phyloP scores from a whole-genome alignment of 2,329 filamentous ascomycete genomes.

The Cadophora sp. region DNA sequence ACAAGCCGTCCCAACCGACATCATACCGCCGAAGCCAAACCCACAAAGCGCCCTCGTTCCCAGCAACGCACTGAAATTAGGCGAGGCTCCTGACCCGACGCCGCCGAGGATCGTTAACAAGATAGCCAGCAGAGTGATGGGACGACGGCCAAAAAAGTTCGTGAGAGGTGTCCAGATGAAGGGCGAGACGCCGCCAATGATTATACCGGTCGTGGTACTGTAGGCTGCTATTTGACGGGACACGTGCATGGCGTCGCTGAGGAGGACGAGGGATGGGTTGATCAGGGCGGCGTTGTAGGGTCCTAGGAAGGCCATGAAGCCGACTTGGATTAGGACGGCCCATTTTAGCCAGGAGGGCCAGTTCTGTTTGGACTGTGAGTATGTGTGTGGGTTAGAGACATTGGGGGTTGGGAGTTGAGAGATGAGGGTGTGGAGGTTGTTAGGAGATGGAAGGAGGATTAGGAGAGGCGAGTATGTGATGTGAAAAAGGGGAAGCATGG shows the following conservation, averaged over 20 bases:
- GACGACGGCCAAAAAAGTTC: conserved; percentile 43
- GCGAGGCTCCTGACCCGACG: conserved; percentile 37
- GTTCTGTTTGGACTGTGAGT: conserved; percentile 33
- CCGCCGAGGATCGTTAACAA: conserved; percentile 42
- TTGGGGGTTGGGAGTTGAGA: neutral
- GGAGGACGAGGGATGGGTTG: conserved; percentile 42
- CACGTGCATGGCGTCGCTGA: conserved; percentile 36
- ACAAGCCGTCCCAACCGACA: conserved; percentile 43
- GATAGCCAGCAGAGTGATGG: conserved; percentile 41
- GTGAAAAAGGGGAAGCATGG: neutral
- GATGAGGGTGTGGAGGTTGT: neutral
- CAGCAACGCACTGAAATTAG: conserved; percentile 36
- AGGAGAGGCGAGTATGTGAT: neutral
- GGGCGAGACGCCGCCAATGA: conserved; percentile 42
- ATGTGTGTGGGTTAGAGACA: neutral
- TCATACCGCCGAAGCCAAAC: conserved; percentile 44
- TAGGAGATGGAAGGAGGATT: neutral
- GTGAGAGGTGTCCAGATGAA: conserved; percentile 42
- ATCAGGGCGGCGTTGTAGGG: conserved; percentile 43
- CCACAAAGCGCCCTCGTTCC: conserved; percentile 40
- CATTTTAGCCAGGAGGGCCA: conserved; percentile 45
- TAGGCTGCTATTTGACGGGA: conserved; percentile 39
- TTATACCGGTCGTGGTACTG: conserved; percentile 42
- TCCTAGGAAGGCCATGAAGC: conserved; percentile 44
- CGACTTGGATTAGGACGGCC: conserved; percentile 43